These are phyloP conservation scores for Lasiosphaeriaceae sp. DNA, from an alignment of 495 filamentous ascomycete species.

Conservation along the genomic window DNA sequence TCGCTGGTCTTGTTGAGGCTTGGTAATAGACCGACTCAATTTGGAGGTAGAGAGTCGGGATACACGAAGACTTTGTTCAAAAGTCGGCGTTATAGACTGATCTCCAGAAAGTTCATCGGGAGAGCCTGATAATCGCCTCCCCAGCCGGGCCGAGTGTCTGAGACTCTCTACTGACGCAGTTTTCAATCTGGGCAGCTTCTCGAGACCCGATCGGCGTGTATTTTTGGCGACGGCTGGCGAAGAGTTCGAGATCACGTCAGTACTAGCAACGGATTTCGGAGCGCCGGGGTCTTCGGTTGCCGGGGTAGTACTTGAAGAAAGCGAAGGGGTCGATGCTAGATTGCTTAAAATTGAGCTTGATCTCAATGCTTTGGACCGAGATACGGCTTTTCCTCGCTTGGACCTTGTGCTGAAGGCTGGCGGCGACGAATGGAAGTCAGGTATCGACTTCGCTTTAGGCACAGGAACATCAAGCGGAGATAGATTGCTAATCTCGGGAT, in stretches of 20 bases:
- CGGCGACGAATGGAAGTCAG: conserved; percentile 24
- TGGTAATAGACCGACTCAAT: conserved; percentile 7
- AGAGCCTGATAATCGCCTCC: conserved; percentile 30
- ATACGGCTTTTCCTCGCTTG: conserved; percentile 8
- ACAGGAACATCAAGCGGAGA: neutral
- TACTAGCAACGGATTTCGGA: conserved; percentile 2
- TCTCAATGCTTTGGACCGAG: conserved; percentile 6
- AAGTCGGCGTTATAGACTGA: conserved; percentile 19
- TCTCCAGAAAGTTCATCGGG: conserved; percentile 38
- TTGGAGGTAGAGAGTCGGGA: conserved; percentile 18
- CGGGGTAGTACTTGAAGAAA: conserved; percentile 27
- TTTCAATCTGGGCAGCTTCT: conserved; percentile 23
- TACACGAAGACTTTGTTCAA: conserved; percentile 27
- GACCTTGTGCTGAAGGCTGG: conserved; percentile 24
- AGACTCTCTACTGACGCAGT: conserved; percentile 19
- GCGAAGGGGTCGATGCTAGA: conserved; percentile 31
- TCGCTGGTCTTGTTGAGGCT: conserved; percentile 1
- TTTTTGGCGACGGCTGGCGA: conserved; percentile 28
- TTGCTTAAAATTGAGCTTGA: conserved; percentile 31
- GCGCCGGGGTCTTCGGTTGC: conserved; percentile 17
- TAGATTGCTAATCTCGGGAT: neutral
- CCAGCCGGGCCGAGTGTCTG: conserved; percentile 18
- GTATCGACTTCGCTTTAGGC: conserved; percentile 2
- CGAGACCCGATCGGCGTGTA: conserved; percentile 21
- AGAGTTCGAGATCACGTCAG: conserved; percentile 15